These are phyloP conservation scores for Aspergillus sp. DNA, from an alignment of 2,329 filamentous ascomycete genomes.

Conservation along the genomic window DNA sequence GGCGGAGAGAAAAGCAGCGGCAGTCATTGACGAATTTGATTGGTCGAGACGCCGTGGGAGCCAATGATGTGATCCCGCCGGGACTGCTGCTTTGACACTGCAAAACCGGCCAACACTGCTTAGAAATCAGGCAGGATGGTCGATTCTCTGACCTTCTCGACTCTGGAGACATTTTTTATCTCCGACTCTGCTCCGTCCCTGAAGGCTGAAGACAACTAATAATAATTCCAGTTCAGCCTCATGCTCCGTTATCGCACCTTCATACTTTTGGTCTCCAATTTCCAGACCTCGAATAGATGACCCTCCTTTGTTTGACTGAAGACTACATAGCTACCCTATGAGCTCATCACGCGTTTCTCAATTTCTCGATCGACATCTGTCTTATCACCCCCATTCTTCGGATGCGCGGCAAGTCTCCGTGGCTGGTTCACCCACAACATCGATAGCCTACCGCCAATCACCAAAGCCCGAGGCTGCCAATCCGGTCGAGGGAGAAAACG, in stretches of 20 bases:
- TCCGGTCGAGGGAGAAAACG: neutral
- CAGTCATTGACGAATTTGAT: neutral
- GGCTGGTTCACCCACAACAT: neutral
- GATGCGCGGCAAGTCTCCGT: neutral
- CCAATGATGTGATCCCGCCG: neutral
- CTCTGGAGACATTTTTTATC: neutral
- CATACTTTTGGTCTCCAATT: no score
- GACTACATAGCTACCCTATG: no score
- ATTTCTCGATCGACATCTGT: neutral
- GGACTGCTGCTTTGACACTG: constrained; percentile 2
- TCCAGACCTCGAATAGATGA: no score
- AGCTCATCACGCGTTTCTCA: neutral
- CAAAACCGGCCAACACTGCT: constrained; percentile 17
- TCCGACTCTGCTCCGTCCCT: neutral
- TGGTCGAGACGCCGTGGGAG: neutral
- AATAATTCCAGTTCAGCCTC: neutral
- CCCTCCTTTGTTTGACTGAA: no score
- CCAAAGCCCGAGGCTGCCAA: neutral
- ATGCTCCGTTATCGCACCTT: neutral
- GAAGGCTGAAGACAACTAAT: neutral
- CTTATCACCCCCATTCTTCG: neutral
- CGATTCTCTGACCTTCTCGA: constrained; percentile 10
- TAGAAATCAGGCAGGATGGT: constrained; percentile 28
- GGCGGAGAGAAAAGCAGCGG: constrained; percentile 3
- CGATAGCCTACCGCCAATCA: neutral